A percentile compares a stretch with the other conserved stretches of the same genome.
Conservation (phyloP, 306 rosid species). For the Senna siamea region DNA sequence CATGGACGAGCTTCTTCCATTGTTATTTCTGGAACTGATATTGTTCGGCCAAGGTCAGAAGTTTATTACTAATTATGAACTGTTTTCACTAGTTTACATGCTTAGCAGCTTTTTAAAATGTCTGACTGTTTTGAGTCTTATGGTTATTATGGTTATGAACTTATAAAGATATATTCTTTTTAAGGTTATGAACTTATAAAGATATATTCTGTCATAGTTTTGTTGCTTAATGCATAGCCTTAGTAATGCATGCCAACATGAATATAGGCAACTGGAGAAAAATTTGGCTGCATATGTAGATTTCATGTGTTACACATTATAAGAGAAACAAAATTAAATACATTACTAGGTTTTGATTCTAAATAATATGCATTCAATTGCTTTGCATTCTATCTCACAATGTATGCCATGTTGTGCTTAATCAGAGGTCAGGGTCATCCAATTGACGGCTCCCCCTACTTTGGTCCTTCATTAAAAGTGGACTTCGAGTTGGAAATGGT, state of each 20-base stretch:
- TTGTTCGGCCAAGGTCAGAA: constrained; percentile 79
- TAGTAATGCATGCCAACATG: constrained; percentile 15
- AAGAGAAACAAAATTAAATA: constrained; percentile 4
- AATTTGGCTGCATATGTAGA: background rate
- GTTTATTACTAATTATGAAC: constrained; percentile 7
- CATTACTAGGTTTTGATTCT: constrained; percentile 11
- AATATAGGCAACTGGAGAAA: constrained; percentile 4
- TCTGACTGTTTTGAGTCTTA: constrained; percentile 9
- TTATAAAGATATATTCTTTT: no score
- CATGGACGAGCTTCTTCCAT: constrained; percentile 97
- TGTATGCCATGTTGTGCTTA: constrained; percentile 34
- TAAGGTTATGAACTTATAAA: constrained; percentile 14
- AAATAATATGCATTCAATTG: constrained; percentile 23
- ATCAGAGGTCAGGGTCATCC: constrained; percentile 91
- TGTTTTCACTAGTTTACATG: background rate
- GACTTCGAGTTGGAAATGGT: constrained; percentile 98
- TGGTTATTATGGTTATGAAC: no score
- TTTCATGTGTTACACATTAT: constrained; percentile 21
- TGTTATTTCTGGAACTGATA: constrained; percentile 87
- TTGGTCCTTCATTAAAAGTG: constrained; percentile 81
- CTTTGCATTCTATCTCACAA: constrained; percentile 34
- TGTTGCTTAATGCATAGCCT: constrained; percentile 9
- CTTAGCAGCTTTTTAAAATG: constrained; percentile 1
- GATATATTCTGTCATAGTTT: constrained; percentile 4
- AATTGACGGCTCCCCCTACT: constrained; percentile 65